These are phyloP conservation scores for Hsuehochloa calcarea DNA, from an alignment of 176 grass and related monocot species.

Conservation along the genomic window DNA sequence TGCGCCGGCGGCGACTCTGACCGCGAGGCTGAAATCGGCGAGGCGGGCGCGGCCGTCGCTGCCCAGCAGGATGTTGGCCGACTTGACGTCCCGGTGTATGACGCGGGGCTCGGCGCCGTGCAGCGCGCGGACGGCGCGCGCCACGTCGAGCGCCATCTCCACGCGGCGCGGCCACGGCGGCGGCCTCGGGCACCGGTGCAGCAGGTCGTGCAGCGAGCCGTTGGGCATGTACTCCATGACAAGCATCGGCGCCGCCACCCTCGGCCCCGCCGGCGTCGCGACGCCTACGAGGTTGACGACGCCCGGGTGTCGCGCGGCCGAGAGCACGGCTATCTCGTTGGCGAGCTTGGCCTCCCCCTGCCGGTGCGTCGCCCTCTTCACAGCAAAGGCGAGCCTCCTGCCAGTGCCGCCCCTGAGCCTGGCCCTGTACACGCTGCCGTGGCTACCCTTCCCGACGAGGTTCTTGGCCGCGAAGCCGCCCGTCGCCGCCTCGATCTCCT, in stretches of 20 bases:
- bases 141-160: constrained; percentile 65
- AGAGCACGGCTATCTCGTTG: constrained; percentile 86
- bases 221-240: constrained; percentile 88
- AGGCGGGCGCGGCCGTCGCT: constrained; percentile 59
- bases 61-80: constrained; percentile 75
- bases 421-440: constrained; percentile 79
- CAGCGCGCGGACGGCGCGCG: constrained; percentile 56
- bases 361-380: constrained; percentile 55
- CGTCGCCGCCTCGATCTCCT: constrained; percentile 73
- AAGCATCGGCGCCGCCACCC: constrained; percentile 31
- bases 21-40: constrained; percentile 86
- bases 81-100: constrained; percentile 93
- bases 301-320: constrained; percentile 41
- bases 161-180: constrained; percentile 70
- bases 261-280: background rate
- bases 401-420: constrained; percentile 21
- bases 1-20: background rate
- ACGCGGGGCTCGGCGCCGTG: constrained; percentile 51
- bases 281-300: constrained; percentile 68
- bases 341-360: constrained; percentile 60
- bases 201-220: constrained; percentile 83
- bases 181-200: constrained; percentile 49
- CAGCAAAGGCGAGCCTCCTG: constrained; percentile 32
- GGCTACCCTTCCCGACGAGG: constrained; percentile 90
- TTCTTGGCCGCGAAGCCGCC: constrained; percentile 59